Percentiles rank a stretch among this genome's conserved stretches.
These are phyloP conservation scores for Dendrobium nobile DNA, from an alignment of 106 monocot genomes.

Conservation along the genomic window DNA sequence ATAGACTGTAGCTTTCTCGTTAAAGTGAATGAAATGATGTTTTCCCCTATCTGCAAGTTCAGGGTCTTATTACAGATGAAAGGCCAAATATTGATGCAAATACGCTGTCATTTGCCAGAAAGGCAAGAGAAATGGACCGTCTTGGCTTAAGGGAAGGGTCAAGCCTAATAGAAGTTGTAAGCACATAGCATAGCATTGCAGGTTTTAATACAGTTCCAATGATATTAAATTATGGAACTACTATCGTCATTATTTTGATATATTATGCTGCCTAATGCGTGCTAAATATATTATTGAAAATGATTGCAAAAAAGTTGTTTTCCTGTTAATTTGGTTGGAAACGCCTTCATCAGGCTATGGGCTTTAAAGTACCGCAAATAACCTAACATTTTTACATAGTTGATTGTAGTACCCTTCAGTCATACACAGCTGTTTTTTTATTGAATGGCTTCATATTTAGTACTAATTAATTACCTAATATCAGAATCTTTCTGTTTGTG, in stretches of 20 bases:
- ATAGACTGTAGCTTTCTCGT: not conserved
- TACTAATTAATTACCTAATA: not conserved
- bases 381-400: not conserved
- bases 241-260: not conserved
- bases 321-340: not conserved
- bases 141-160: constrained; percentile 84
- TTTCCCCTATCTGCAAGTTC: constrained; percentile 4
- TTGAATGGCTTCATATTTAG: not conserved
- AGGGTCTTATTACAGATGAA: constrained; percentile 88
- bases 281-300: not conserved
- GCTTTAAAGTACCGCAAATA: not conserved
- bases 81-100: constrained; percentile 62
- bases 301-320: constrained; percentile 1
- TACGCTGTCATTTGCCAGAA: constrained; percentile 82
- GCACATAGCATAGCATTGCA: constrained; percentile 2
- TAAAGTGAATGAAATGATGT: not conserved
- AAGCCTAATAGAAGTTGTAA: constrained; percentile 89
- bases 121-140: constrained; percentile 44
- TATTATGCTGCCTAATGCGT: not conserved
- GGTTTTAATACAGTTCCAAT: not conserved
- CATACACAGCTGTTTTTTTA: not conserved
- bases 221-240: not conserved
- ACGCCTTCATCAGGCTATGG: not conserved
- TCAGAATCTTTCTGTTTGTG: not conserved
- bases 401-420: not conserved